Evolutionary conservation across 495 filamentous ascomycete genomes (phyloP).

Genomic region (Friedmanniomyces simplex): DNA sequence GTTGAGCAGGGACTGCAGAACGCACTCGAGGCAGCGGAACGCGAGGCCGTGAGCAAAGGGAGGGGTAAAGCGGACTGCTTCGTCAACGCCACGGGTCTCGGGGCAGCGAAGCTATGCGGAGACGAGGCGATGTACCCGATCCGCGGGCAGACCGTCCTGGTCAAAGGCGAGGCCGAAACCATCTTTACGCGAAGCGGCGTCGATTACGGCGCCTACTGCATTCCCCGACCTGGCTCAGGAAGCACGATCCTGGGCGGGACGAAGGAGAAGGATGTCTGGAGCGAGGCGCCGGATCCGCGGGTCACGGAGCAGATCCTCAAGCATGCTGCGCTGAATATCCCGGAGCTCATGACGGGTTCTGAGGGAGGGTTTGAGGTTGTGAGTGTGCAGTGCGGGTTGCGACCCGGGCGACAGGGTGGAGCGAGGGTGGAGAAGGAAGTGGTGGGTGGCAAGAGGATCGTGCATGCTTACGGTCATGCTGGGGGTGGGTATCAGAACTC

Average conservation of each 20-base stretch:
- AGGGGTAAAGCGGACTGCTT: slow-evolving; percentile 13
- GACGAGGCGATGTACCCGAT: slow-evolving; percentile 29
- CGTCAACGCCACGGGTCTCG: slow-evolving; percentile 31
- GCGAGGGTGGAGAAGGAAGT: slow-evolving; percentile 28
- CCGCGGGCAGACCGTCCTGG: slow-evolving; percentile 31
- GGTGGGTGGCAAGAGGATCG: slow-evolving; percentile 18
- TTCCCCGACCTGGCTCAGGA: slow-evolving; percentile 30
- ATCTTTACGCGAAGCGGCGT: slow-evolving; percentile 16
- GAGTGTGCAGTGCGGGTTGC: slow-evolving; percentile 31
- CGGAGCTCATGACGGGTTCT: slow-evolving; percentile 28
- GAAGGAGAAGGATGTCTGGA: slow-evolving; percentile 30
- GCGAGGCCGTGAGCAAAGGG: background rate
- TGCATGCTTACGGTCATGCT: slow-evolving; percentile 25
- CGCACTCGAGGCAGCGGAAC: slow-evolving; percentile 6
- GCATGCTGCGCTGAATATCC: slow-evolving; percentile 25
- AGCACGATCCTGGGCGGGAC: slow-evolving; percentile 33
- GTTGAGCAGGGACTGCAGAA: slow-evolving; percentile 1
- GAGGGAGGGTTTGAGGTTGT: slow-evolving; percentile 33
- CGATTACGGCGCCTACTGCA: slow-evolving; percentile 24
- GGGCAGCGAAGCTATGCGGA: slow-evolving; percentile 21
- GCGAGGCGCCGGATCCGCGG: slow-evolving; percentile 24
- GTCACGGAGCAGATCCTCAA: slow-evolving; percentile 29
- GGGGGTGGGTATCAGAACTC: slow-evolving; percentile 25
- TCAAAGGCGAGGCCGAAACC: slow-evolving; percentile 21
- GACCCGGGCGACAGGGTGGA: slow-evolving; percentile 32